Base-by-base conservation (phyloP, 495 filamentous ascomycete species). In the Neurospora hispaniola region DNA sequence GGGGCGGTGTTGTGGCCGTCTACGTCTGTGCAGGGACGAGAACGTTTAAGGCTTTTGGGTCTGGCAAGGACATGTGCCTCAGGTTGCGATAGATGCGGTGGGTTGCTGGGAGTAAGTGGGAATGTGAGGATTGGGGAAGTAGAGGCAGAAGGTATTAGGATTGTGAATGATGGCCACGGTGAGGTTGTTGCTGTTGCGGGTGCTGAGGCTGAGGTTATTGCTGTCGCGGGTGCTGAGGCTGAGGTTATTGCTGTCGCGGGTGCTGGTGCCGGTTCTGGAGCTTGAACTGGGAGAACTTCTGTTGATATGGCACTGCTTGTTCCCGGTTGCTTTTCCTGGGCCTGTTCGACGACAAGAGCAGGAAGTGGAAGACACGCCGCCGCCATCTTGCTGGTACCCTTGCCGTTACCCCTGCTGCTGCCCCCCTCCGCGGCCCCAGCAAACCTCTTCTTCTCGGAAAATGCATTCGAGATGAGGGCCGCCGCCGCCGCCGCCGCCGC, bases 21-120 rank as follows among this genome's bases (percentile, higher is more conserved):
- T 70, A 91, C 86, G 75, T 92, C 90, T 14, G 88, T 85, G 7
- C 85, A 79, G 0, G 87, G 84, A 27, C 91, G 83, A 39, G 80
- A 73, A 39, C 91, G 87, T 79, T 93, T 93, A 39, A 81, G 78
- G 38, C 77, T 38, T 38, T 38, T 69, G 14, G 74, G 78, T 42
- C 5, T 48, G 69, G 71, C 10, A 72, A 38, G 35, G 35, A 38
- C 35, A 4, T 38, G 4, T 5, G 5, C 35, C 35, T 38, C 35
- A 38, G 6, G 68, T 2, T 31, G 27, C 27, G 27, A 31, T 2
- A 31, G 27, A 31, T 31, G 27, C 2, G 27, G 27, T 2, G 27
- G 27, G 27, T 31, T 31, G 70, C 20, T 46, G n/a, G 46, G n/a
- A 10, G 20, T 10, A 6, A 74, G 71, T 8, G 76, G 77, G 35